Base-by-base conservation (phyloP, 257 asterid species). In the Ocimum tenuiflorum region DNA sequence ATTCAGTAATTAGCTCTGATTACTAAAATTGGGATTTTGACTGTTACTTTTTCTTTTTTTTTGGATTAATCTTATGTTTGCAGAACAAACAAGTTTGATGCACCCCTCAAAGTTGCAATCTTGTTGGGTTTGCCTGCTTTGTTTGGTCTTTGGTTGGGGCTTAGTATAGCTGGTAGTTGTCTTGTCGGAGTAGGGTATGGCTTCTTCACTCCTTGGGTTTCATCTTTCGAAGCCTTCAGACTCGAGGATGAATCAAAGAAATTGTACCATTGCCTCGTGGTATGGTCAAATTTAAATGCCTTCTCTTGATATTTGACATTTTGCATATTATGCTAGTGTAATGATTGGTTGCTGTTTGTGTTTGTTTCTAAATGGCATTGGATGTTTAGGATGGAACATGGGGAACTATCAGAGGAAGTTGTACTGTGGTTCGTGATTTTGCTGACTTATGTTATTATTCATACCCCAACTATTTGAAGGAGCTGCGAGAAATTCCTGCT, bases 101-200 rank as follows among this genome's bases (percentile, higher is more conserved):
- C 74, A 8, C 95, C 86, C 0, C 83, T 91, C 43, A 91, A 91
- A 74, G 85, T 81, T 63, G 88, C 91, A n/a, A 63, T 89, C 73
- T 74, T 86, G 80, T 60, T 89, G 45, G 95, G 79, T 23, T 76
- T 91, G 82, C 98, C 98, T 71, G 92, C 70, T 71, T 63, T 91
- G 50, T 83, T 89, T 77, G 95, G 76, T 8, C 67, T 91, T 3
- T 91, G 98, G 98, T 73, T 91, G 84, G 94, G 77, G 75, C 87
- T 91, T 24, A 89, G 98, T 76, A 75, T 89, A 76, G 95, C 89
- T 74, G 85, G 79, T 36, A 86, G 85, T 74, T 77, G 80, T 75
- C 88, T 91, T 65, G 95, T 87, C 66, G 98, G 92, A 57, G 66
- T 87, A 19, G 98, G 98, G 46, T 91, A 91, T 79, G 96, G 96